Base-by-base conservation (phyloP, 2,329 filamentous ascomycete species). In the Hypoxylon sp. region DNA sequence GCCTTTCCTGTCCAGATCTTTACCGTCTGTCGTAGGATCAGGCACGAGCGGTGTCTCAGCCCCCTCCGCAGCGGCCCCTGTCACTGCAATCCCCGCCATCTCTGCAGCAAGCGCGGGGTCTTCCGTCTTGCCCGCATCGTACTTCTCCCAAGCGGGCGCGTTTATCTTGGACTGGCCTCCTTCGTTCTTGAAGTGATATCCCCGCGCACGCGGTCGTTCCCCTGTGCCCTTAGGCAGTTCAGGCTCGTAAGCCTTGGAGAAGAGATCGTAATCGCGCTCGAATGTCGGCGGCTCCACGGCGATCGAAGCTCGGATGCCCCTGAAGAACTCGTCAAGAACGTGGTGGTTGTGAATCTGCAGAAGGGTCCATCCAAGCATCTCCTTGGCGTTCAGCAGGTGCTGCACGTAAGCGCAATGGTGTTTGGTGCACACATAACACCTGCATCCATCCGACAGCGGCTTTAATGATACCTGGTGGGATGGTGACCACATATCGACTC, bases 351-450 rank as follows among this genome's bases (percentile, higher is more conserved):
- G 95, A 3, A 97, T 83, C 73, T 98, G 94, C 6, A 99, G 81
- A 6, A 99, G 81, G 0, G 89, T 90, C 95, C 95, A 99, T 20
- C 89, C 94, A 3, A 97, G 85, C 95, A 99, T 98, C 75, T 99
- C 95, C 70, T 93, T 96, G 0, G 95, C 92, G 42, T 86, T 82
- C 4, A 99, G 84, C 1, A 98, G 82, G 73, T 99, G 95, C 64
- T 92, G 89, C 29, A 99, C 71, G 74, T 91, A 99, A 0, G 95
- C 94, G 46, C 88, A 81, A 74, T 97, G 92, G 73, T 98, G 94
- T 15, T 83, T 84, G 1, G 80, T 85, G 79, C 95, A 99, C 18
- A 92, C 81, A 73, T 96, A 94, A 80, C 95, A 99, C 47, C 76
- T 67, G 73, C 95, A 99, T 13, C 75, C 81, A 4, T 80, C 67